Evolutionary conservation across 1,284 basidiomycete species (phyloP).

Genomic region (Inonotus obliquus): DNA sequence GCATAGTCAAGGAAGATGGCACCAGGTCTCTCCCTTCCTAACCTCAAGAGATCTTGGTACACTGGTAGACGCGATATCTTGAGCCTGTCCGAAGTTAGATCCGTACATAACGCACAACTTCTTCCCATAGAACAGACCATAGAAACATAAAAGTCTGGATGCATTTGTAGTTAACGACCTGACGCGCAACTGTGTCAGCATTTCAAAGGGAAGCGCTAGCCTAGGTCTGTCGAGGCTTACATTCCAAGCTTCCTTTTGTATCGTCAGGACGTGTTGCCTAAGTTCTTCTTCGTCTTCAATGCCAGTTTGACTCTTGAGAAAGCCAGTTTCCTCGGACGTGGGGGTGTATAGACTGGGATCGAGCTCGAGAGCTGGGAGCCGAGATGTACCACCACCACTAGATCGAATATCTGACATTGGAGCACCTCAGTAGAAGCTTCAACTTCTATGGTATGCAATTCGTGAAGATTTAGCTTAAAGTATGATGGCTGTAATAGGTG

Average conservation of each 20-base stretch:
- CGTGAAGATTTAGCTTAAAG: no score
- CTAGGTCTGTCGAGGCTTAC: neutral
- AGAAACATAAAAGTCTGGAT: slow-evolving; percentile 15
- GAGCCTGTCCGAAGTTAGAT: slow-evolving; percentile 8
- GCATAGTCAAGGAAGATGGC: slow-evolving; percentile 29
- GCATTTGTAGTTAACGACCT: slow-evolving; percentile 19
- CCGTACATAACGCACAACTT: neutral
- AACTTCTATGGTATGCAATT: no score
- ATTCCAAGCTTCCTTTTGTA: slow-evolving; percentile 16
- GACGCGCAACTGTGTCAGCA: neutral
- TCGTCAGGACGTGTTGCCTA: slow-evolving; percentile 14
- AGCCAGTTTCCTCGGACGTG: slow-evolving; percentile 11
- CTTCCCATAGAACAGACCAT: neutral
- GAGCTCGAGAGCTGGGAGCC: slow-evolving; percentile 1
- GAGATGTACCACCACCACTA: neutral
- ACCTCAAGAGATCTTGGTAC: slow-evolving; percentile 25
- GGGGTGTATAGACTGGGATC: slow-evolving; percentile 11
- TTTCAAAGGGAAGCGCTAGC: neutral
- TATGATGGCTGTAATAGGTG: no score
- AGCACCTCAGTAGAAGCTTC: no score
- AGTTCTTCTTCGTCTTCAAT: slow-evolving; percentile 18
- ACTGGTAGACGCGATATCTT: slow-evolving; percentile 23
- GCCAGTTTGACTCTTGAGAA: slow-evolving; percentile 16
- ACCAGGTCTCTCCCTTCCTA: slow-evolving; percentile 26
- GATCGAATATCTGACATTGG: neutral